Base-by-base conservation (phyloP, 495 filamentous ascomycete genomes). In the Penicillium tannophilum region DNA sequence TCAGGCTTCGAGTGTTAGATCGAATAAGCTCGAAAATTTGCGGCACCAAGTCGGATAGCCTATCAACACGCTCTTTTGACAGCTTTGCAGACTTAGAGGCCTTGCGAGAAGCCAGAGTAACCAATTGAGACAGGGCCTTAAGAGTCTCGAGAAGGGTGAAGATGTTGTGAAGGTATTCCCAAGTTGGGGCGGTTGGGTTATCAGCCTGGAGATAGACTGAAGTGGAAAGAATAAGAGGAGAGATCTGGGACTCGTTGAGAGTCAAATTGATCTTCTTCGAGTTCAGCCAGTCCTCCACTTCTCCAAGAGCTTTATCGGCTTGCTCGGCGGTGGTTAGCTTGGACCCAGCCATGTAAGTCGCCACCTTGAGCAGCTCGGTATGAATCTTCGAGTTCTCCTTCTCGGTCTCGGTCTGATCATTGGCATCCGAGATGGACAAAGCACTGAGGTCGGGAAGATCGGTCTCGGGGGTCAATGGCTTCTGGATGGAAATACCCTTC, bases 61-160 rank as follows among this genome's bases (percentile, higher is more conserved):
- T 51, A 16, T 76, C 64, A 5, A 78, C 43, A 7, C 62, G 64
- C 7, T 78, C 73, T 43, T 72, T 76, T 3, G 73, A 65, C 3
- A 77, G 53, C 45, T 74, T 76, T 28, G 61, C 52, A 1, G 64
- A 47, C 56, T 77, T 80, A 1, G 67, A 56, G 6, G 56, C 57
- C 58, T 77, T 79, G 36, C 66, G 69, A 14, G 63, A 61, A 20
- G 72, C 70, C 30, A 75, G 20, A 7, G 64, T 54, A 49, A 66
- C 54, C 12, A 78, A 51, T 41, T 66, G 63, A 10, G 68, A 73
- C 42, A 75, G 23, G 11, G 75, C 75, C 63, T 77, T 79, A 23
- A 79, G 58, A 1, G 72, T 70, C 36, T 81, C 78, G 17, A 81
- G 60, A 12, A 72, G 61, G 12, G 63, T 66, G 64, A 72, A 74